Percentiles rank a stretch among this genome's conserved stretches.
Evolutionary conservation across 2,329 filamentous ascomycete genomes (phyloP).

Genomic region (Dactylellina haptotyla): DNA sequence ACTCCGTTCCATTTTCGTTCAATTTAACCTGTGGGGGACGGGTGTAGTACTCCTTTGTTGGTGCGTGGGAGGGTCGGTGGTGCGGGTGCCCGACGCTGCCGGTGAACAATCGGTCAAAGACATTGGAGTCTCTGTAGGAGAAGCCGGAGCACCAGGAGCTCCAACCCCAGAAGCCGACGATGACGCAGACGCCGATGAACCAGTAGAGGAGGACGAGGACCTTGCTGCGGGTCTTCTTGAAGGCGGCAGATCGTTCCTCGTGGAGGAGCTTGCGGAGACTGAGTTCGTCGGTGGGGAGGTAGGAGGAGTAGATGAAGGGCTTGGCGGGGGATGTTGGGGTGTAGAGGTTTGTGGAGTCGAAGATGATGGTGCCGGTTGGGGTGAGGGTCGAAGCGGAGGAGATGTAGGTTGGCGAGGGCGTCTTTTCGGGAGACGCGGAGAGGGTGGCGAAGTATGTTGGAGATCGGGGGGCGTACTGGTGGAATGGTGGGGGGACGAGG

Average conservation of each 20-base stretch:
- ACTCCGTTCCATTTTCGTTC: constrained; percentile 32
- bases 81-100: neutral
- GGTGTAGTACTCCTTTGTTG: neutral
- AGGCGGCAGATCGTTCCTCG: neutral
- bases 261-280: constrained; percentile 6
- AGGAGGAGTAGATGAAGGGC: constrained; percentile 31
- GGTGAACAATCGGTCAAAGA: constrained; percentile 19
- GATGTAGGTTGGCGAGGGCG: constrained; percentile 10
- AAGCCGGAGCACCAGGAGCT: constrained; percentile 17
- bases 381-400: constrained; percentile 20
- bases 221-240: neutral
- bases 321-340: constrained; percentile 48
- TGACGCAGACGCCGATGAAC: constrained; percentile 20
- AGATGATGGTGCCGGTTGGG: constrained; percentile 33
- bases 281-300: constrained; percentile 32
- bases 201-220: constrained; percentile 17
- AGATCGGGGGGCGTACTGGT: constrained; percentile 20
- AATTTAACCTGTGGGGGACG: constrained; percentile 22
- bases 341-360: constrained; percentile 42
- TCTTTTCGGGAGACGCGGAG: constrained; percentile 2
- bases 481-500: constrained; percentile 43
- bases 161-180: constrained; percentile 23
- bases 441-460: constrained; percentile 25
- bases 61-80: too few relatives aligned
- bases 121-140: neutral